Evolutionary conservation across 2,329 filamentous ascomycete genomes (phyloP), one percentile per base, ranked within the genome.

Genomic region (Macrophomina pseudophaseolina): DNA sequence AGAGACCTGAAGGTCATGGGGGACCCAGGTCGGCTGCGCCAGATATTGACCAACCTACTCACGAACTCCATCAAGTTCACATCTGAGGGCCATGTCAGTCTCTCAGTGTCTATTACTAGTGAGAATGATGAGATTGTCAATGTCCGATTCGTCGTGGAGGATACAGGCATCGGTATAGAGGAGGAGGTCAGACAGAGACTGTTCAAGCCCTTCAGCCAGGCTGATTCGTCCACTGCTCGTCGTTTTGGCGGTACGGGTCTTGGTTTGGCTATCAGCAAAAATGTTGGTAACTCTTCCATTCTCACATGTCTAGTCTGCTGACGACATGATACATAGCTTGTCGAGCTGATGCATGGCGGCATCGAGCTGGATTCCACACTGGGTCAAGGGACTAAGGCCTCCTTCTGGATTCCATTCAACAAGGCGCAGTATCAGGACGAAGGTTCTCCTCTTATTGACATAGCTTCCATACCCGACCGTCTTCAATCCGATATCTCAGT

Each of bases 141-240:
- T 51, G 85, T 94, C 49, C 87, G 87, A 59, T 94, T 94, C 71
- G 85, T 86, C 0, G 85, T 95, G 5, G 87, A 91, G 74, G 92
- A 95, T 70, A 92, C 90, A 0, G 91, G 92, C 0, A 93, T 94
- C 60, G 91, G 91, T 3, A 94, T 94, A 38, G 90, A 93, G 69
- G 89, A 93, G 56, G 89, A 92, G 66, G 90, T 93, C 5, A 85
- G 88, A 18, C 88, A 88, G 72, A 86, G 86, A 44, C 81, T 94
- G 0, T 95, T 94, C 79, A 89, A 90, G 70, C 91, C 92, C 0
- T 95, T 94, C 76, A 91, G 88, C 68, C 92, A 95, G 76, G 91
- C 91, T 4, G 92, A 94, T 73, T 88, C 91, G 1, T 93, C 91
- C 3, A 94, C 91, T 0, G 91, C 91, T 18, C 83, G 91, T 64